Evolutionary conservation across 768 basidiomycete species (phyloP), one percentile per base, ranked within the genome.

Genomic region (Dendrothele bispora): DNA sequence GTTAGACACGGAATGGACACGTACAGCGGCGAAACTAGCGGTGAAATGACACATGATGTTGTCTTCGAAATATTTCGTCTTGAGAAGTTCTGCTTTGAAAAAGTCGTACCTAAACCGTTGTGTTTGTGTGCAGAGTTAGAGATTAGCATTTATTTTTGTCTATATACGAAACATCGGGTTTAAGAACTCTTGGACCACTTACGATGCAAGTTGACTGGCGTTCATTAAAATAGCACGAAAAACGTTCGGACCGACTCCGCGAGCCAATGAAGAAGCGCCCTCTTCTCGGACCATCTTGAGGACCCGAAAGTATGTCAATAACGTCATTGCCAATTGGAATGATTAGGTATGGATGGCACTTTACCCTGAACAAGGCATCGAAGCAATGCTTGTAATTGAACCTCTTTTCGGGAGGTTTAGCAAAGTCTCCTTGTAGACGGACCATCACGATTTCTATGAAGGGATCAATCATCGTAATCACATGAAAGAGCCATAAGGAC

Each of bases 81-180:
- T 83, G 40, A 94, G 65, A 5, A 95, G 71, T 58, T 91, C 84
- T 3, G 84, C 75, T 66, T 95, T 95, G 80, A 93, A 92, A 64
- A 88, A 91, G 64, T 95, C 93, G 59, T 95, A 95, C 10, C 87
- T 91, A n/a, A n/a, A n/a, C n/a, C n/a, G n/a, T n/a, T n/a, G n/a
- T n/a, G n/a, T n/a, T n/a, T n/a, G n/a, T n/a, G n/a, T n/a, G n/a
- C n/a, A n/a, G n/a, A n/a, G n/a, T n/a, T n/a, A n/a, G n/a, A n/a
- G n/a, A n/a, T n/a, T n/a, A n/a, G n/a, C n/a, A n/a, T n/a, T n/a
- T n/a, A n/a, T n/a, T n/a, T n/a, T n/a, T n/a, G n/a, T n/a, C n/a
- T n/a, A n/a, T n/a, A n/a, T n/a, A n/a, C n/a, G n/a, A n/a, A n/a
- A n/a, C n/a, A n/a, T n/a, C n/a, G n/a, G n/a, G n/a, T n/a, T n/a